A percentile compares a stretch with the other conserved stretches of the same genome.
phyloP scores from a whole-genome alignment of 441 rosid species.

The Croton setiger region DNA sequence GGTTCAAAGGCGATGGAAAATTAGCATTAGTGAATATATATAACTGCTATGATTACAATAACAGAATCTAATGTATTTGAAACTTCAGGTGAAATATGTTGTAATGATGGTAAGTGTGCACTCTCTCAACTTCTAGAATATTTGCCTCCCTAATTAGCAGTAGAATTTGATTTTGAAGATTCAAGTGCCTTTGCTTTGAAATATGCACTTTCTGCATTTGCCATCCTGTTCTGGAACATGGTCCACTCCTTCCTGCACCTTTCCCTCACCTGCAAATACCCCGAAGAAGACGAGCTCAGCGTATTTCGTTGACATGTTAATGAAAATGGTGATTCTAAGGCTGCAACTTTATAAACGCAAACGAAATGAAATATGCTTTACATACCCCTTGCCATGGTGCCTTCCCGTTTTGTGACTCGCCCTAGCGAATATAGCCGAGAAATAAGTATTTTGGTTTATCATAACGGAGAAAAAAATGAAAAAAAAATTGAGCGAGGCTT shows the following conservation, averaged over 20 bases:
- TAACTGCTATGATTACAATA: slow-evolving; percentile 23
- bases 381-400: slow-evolving; percentile 89
- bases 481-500: slow-evolving; percentile 1
- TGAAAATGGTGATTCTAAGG: neutral
- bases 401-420: slow-evolving; percentile 62
- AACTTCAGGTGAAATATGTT: slow-evolving; percentile 14
- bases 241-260: slow-evolving; percentile 91
- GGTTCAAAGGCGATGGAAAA: slow-evolving; percentile 11
- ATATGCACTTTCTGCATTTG: slow-evolving; percentile 63
- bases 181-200: slow-evolving; percentile 34
- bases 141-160: slow-evolving; percentile 29
- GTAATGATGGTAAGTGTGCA: slow-evolving; percentile 21
- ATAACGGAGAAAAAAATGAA: neutral
- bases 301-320: neutral
- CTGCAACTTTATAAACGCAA: neutral
- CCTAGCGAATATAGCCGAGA: slow-evolving; percentile 39
- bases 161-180: slow-evolving; percentile 40
- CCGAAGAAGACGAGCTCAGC: neutral
- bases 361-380: neutral
- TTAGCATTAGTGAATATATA: slow-evolving; percentile 10
- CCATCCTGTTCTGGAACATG: slow-evolving; percentile 62
- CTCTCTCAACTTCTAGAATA: slow-evolving; percentile 17
- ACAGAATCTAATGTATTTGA: slow-evolving; percentile 20
- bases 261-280: slow-evolving; percentile 69
- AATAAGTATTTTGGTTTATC: slow-evolving; percentile 10